A percentile compares a stretch with the other conserved stretches of the same genome.
phyloP scores from a whole-genome alignment of 1,284 basidiomycete genomes.

The Cronartium quercuum region DNA sequence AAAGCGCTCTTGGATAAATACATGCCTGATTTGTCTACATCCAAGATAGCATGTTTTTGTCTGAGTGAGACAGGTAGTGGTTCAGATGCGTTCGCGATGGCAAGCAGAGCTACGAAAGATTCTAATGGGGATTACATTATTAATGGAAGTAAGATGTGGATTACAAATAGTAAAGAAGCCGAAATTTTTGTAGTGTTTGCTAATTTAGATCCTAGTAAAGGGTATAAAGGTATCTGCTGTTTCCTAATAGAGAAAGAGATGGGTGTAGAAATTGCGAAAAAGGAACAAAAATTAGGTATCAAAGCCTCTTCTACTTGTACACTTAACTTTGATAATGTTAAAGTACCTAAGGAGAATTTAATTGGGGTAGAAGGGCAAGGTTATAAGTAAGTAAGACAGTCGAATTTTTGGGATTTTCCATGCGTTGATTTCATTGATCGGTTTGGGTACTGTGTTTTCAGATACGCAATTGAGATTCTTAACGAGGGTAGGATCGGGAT shows the following conservation, averaged over 20 bases:
- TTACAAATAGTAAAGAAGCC: slow-evolving; percentile 95
- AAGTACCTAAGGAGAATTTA: slow-evolving; percentile 84
- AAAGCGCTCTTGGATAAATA: slow-evolving; percentile 81
- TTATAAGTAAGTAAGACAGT: slow-evolving; percentile 81
- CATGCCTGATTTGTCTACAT: slow-evolving; percentile 73
- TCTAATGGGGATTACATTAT: slow-evolving; percentile 70
- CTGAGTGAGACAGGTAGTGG: slow-evolving; percentile 87
- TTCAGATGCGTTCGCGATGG: slow-evolving; percentile 93
- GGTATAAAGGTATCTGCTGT: slow-evolving; percentile 98
- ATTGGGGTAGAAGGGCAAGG: slow-evolving; percentile 89
- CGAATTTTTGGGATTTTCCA: not conserved
- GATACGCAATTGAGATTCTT: slow-evolving; percentile 82
- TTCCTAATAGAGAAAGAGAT: slow-evolving; percentile 94
- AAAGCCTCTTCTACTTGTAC: slow-evolving; percentile 94
- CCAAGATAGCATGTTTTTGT: slow-evolving; percentile 92
- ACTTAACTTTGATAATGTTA: slow-evolving; percentile 90
- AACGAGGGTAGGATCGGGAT: slow-evolving; percentile 98
- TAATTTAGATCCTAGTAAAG: slow-evolving; percentile 86
- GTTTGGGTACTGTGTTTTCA: slow-evolving; percentile 10
- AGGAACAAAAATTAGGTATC: slow-evolving; percentile 97
- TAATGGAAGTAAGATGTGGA: slow-evolving; percentile 99
- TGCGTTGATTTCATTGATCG: not conserved
- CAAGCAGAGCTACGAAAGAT: slow-evolving; percentile 82
- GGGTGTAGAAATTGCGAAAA: slow-evolving; percentile 96
- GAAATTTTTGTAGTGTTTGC: slow-evolving; percentile 86